phyloP scores from a whole-genome alignment of 164 flowering plant genomes.

The Taxillus chinensis region DNA sequence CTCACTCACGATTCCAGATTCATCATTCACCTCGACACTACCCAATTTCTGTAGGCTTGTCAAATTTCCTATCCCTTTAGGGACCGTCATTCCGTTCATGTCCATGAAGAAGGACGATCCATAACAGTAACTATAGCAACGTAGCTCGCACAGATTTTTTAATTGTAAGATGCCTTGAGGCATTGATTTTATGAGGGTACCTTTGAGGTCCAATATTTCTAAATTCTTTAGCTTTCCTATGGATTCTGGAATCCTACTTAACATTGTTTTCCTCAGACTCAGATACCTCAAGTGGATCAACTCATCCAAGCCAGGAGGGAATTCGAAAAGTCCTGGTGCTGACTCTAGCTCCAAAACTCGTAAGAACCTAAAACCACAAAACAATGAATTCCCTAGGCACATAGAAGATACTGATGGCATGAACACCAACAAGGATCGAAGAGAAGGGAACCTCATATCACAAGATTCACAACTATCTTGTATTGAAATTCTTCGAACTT shows the following conservation, averaged over 20 bases:
- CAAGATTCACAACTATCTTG: background rate
- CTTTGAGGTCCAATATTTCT: slow-evolving; percentile 24
- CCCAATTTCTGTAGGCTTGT: slow-evolving; percentile 10
- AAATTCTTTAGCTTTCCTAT: slow-evolving; percentile 20
- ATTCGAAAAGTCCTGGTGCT: slow-evolving; percentile 3
- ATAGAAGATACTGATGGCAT: background rate
- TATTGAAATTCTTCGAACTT: slow-evolving; percentile 15
- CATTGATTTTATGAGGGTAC: slow-evolving; percentile 9
- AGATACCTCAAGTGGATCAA: slow-evolving; percentile 17
- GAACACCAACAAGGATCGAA: slow-evolving; percentile 13
- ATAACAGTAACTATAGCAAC: background rate
- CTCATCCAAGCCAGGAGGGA: slow-evolving; percentile 16
- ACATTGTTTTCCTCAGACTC: slow-evolving; percentile 15
- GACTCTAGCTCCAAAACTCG: slow-evolving; percentile 20
- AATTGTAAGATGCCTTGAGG: slow-evolving; percentile 17
- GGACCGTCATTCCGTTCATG: slow-evolving; percentile 5
- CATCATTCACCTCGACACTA: slow-evolving; percentile 5
- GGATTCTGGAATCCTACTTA: slow-evolving; percentile 20
- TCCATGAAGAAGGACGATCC: background rate
- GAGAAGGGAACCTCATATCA: background rate
- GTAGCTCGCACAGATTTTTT: slow-evolving; percentile 11
- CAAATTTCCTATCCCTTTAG: slow-evolving; percentile 7
- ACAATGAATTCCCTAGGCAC: background rate
- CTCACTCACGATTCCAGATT: slow-evolving; percentile 2
- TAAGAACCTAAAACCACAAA: slow-evolving; percentile 12